A percentile compares a stretch with the other conserved stretches of the same genome.
phyloP scores from a whole-genome alignment of 163 green algal genomes.

The Scenedesmus sp. region DNA sequence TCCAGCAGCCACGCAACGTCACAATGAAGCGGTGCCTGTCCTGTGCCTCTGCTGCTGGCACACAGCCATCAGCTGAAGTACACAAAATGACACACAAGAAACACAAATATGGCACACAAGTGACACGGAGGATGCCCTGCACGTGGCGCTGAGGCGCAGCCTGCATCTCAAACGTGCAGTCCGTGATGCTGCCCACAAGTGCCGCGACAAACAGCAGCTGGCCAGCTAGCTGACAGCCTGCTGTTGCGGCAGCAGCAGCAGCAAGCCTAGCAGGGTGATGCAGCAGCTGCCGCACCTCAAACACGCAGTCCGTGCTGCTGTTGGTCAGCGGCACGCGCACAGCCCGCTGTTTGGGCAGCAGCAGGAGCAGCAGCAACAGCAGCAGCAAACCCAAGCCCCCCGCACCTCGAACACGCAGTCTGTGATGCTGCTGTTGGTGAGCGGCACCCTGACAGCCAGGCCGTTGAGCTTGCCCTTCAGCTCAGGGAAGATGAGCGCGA shows the following conservation, averaged over 20 bases:
- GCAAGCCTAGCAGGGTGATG: not conserved
- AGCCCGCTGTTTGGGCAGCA: not conserved
- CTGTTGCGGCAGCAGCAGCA: not conserved
- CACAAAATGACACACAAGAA: too few relatives aligned
- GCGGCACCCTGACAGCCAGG: slow-evolving; percentile 87
- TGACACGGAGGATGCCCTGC: too few relatives aligned
- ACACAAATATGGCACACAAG: too few relatives aligned
- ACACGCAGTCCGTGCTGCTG: slow-evolving; percentile 86
- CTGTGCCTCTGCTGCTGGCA: too few relatives aligned
- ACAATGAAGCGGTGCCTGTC: too few relatives aligned
- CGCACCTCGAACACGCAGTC: slow-evolving; percentile 89
- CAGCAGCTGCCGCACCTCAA: slow-evolving; percentile 73
- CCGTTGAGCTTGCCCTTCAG: slow-evolving; percentile 95
- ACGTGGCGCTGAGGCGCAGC: too few relatives aligned
- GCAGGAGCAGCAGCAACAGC: not conserved
- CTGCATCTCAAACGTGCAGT: too few relatives aligned
- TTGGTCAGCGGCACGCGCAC: slow-evolving; percentile 72
- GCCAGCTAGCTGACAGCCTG: too few relatives aligned
- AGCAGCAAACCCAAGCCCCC: not conserved
- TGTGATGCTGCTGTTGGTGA: slow-evolving; percentile 89
- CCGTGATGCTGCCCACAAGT: too few relatives aligned
- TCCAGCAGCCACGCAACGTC: too few relatives aligned
- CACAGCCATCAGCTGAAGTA: too few relatives aligned
- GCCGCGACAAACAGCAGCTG: too few relatives aligned
- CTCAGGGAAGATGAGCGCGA: slow-evolving; percentile 91